Conservation (phyloP, 2,329 filamentous ascomycete genomes). For the Xylariales sp. region DNA sequence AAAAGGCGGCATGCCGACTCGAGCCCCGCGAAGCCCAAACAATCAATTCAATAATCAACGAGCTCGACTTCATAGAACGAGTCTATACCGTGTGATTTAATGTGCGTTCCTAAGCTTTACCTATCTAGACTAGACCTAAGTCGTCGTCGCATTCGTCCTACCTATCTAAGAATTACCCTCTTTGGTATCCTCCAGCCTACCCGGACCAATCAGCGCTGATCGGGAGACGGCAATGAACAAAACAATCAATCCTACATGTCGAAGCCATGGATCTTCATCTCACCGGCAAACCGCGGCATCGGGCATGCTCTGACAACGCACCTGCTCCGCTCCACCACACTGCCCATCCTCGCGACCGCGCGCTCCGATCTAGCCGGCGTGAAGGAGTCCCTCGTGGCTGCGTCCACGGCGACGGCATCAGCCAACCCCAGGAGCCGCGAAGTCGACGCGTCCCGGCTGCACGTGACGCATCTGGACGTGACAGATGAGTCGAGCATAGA, state of each 20-base stretch:
- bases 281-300: constrained; percentile 61
- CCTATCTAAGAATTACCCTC: constrained; percentile 33
- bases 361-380: constrained; percentile 53
- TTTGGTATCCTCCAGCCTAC: constrained; percentile 18
- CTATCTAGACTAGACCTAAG: background rate
- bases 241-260: constrained; percentile 51
- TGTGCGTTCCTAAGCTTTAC: background rate
- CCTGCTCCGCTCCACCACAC: constrained; percentile 59
- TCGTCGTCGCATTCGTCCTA: background rate
- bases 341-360: constrained; percentile 61
- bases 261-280: constrained; percentile 63
- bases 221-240: background rate
- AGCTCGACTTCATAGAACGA: background rate
- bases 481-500: constrained; percentile 71
- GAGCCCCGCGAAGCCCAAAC: background rate
- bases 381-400: constrained; percentile 50
- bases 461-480: constrained; percentile 58
- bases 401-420: constrained; percentile 49
- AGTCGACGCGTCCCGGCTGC: constrained; percentile 51
- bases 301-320: constrained; percentile 62
- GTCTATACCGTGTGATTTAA: background rate
- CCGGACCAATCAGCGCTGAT: constrained; percentile 25
- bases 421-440: constrained; percentile 42
- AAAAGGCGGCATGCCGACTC: background rate
- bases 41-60: constrained; percentile 7